A percentile compares a stretch with the other conserved stretches of the same genome.
These are phyloP conservation scores for Stevia rebaudiana DNA, from an alignment of 140 eudicot genomes.

Conservation along the genomic window DNA sequence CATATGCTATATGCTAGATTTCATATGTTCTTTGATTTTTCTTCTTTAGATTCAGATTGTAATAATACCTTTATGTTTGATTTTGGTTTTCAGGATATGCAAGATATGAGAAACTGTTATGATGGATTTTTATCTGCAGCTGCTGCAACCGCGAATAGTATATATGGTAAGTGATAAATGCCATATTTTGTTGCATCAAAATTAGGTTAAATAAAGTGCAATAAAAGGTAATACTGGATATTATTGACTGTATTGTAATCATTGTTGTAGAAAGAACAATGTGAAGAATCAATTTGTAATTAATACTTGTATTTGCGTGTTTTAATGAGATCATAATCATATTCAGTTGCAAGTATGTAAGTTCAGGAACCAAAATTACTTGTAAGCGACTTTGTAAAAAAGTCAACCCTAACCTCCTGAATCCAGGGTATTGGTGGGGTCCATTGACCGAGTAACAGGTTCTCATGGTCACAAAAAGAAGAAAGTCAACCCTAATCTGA, in stretches of 20 bases:
- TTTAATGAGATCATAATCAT: constrained; percentile 5
- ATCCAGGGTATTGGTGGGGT: background rate
- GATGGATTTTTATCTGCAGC: constrained; percentile 90
- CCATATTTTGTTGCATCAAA: background rate
- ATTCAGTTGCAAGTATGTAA: constrained; percentile 6
- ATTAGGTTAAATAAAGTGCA: constrained; percentile 7
- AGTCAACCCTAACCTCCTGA: background rate
- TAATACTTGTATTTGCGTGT: background rate
- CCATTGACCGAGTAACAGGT: background rate
- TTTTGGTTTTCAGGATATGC: constrained; percentile 64
- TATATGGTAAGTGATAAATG: constrained; percentile 51
- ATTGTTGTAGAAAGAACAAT: background rate
- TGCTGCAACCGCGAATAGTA: constrained; percentile 87
- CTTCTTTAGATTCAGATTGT: background rate
- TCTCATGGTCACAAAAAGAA: background rate
- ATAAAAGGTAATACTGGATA: background rate
- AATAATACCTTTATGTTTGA: background rate
- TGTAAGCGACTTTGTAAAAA: background rate
- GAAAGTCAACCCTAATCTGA: constrained; percentile 1
- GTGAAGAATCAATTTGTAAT: background rate
- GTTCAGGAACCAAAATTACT: background rate
- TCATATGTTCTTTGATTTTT: background rate
- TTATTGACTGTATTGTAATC: background rate
- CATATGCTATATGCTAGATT: background rate
- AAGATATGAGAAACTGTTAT: constrained; percentile 84